phyloP scores from a whole-genome alignment of 1,284 basidiomycete species.

The Naganishia liquefaciens region DNA sequence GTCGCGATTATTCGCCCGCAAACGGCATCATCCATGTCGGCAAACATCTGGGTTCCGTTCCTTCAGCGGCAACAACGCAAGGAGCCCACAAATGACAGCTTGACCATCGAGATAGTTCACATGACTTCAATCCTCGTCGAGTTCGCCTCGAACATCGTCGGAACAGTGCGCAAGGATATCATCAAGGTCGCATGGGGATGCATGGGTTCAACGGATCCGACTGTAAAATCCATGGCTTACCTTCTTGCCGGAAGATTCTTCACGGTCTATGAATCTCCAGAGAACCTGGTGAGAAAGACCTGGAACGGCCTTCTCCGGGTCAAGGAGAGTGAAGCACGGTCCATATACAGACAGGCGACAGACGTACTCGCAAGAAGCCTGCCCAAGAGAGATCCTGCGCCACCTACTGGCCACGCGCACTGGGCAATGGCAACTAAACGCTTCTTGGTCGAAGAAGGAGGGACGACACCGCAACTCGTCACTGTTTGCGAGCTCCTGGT shows the following conservation, averaged over 20 bases:
- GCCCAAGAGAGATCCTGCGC: slow-evolving; percentile 61
- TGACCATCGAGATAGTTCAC: slow-evolving; percentile 88
- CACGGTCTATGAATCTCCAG: slow-evolving; percentile 82
- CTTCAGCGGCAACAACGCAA: slow-evolving; percentile 39
- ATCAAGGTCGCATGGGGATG: slow-evolving; percentile 87
- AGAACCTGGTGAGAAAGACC: slow-evolving; percentile 91
- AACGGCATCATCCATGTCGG: slow-evolving; percentile 44
- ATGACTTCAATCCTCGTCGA: slow-evolving; percentile 88
- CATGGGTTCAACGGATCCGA: slow-evolving; percentile 64
- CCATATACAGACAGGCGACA: slow-evolving; percentile 80
- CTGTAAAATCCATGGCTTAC: slow-evolving; percentile 93
- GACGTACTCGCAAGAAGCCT: slow-evolving; percentile 90
- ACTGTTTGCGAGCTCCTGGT: slow-evolving; percentile 91
- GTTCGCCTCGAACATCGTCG: slow-evolving; percentile 73
- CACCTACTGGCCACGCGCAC: slow-evolving; percentile 65
- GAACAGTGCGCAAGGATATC: slow-evolving; percentile 84
- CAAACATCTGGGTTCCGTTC: slow-evolving; percentile 50
- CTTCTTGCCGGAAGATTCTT: slow-evolving; percentile 94
- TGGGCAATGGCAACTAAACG: slow-evolving; percentile 91
- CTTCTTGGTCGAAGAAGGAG: slow-evolving; percentile 86
- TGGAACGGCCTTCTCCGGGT: slow-evolving; percentile 88
- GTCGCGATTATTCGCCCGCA: slow-evolving; percentile 41
- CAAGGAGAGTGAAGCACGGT: slow-evolving; percentile 73
- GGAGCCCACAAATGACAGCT: slow-evolving; percentile 52
- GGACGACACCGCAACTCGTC: slow-evolving; percentile 75